These are phyloP conservation scores for Dendrobium catenatum DNA, from an alignment of 106 monocot genomes.

Conservation along the genomic window DNA sequence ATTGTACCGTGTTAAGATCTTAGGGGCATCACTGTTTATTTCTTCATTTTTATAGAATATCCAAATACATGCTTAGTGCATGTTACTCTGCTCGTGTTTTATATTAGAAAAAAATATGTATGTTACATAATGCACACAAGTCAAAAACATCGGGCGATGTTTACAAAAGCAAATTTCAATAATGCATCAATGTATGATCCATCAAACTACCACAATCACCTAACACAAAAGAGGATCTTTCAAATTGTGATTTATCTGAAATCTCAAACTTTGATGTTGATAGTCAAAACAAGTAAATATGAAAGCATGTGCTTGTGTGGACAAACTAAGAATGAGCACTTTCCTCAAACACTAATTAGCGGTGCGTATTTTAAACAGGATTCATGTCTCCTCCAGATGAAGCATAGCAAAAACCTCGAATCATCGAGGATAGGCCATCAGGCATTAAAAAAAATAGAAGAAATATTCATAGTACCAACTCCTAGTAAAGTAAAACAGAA, in stretches of 20 bases:
- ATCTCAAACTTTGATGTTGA: neutral
- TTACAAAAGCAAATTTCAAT: neutral
- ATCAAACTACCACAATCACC: neutral
- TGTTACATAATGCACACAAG: neutral
- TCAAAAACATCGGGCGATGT: neutral
- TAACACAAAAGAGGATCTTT: neutral
- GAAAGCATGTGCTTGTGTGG: neutral
- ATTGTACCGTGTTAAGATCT: neutral
- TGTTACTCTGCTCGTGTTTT: neutral
- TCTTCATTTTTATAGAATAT: neutral
- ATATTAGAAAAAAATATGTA: too few relatives aligned
- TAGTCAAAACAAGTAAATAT: neutral
- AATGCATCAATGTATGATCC: neutral
- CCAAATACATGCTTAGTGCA: neutral
- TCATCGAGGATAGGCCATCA: neutral
- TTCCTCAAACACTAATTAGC: neutral
- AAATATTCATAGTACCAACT: neutral
- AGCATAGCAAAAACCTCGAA: neutral
- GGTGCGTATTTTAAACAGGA: neutral
- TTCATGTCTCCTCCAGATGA: neutral
- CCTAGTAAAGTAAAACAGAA: neutral
- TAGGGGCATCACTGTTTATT: neutral
- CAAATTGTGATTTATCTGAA: neutral
- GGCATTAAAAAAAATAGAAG: neutral
- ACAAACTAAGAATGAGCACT: neutral